These are phyloP conservation scores for Annulohypoxylon truncatum DNA, from an alignment of 2,329 filamentous ascomycete species.

Conservation along the genomic window DNA sequence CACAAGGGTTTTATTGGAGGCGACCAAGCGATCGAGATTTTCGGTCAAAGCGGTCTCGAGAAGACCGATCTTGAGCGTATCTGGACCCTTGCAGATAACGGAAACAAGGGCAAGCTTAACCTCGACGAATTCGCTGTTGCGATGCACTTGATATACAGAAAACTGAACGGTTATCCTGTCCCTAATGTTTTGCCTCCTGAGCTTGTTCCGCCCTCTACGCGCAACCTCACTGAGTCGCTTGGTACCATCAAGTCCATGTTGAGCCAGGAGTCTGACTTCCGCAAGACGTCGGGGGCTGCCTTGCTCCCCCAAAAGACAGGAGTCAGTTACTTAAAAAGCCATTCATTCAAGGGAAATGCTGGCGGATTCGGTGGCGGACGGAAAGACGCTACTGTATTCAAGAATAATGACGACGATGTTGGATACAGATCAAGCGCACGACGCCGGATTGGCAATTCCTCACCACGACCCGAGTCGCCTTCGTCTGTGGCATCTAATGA, in stretches of 20 bases:
- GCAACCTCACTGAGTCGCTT: slow-evolving; percentile 92
- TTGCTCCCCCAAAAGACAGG: slow-evolving; percentile 95
- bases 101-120: slow-evolving; percentile 93
- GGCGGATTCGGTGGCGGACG: slow-evolving; percentile 70
- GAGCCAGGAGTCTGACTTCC: slow-evolving; percentile 86
- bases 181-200: slow-evolving; percentile 89
- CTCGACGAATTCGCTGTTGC: slow-evolving; percentile 98
- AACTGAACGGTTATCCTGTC: slow-evolving; percentile 93
- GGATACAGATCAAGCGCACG: slow-evolving; percentile 95
- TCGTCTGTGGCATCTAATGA: slow-evolving; percentile 76
- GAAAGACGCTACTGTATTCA: slow-evolving; percentile 96
- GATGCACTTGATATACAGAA: slow-evolving; percentile 99
- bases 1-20: slow-evolving; percentile 92
- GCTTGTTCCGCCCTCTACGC: slow-evolving; percentile 91
- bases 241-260: slow-evolving; percentile 92
- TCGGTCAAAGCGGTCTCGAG: slow-evolving; percentile 93
- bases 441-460: slow-evolving; percentile 80
- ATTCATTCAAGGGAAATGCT: slow-evolving; percentile 81
- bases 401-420: slow-evolving; percentile 93
- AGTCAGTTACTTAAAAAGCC: slow-evolving; percentile 97
- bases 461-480: slow-evolving; percentile 83
- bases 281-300: slow-evolving; percentile 89
- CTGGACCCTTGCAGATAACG: slow-evolving; percentile 94
- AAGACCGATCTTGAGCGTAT: slow-evolving; percentile 90
- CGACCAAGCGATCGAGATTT: slow-evolving; percentile 94